Percentiles rank a stretch among this genome's conserved stretches.
phyloP scores from a whole-genome alignment of 805 yeast genomes.

The Yamadazyma takamatsuzukensis region DNA sequence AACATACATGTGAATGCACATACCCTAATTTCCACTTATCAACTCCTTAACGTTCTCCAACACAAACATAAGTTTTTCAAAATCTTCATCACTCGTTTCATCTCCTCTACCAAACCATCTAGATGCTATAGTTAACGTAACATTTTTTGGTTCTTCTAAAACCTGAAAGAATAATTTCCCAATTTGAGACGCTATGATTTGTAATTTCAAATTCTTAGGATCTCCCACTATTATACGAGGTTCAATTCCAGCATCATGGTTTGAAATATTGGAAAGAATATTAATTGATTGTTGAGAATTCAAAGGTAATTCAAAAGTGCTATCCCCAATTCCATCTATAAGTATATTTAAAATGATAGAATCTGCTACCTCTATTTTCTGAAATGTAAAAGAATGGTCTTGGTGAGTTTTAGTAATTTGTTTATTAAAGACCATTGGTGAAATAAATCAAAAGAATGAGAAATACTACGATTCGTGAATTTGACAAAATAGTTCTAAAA shows the following conservation, averaged over 20 bases:
- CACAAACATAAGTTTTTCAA: slow-evolving; percentile 43
- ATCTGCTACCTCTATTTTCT: slow-evolving; percentile 34
- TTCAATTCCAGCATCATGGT: slow-evolving; percentile 31
- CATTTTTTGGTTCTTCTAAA: slow-evolving; percentile 30
- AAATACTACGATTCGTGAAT: background rate
- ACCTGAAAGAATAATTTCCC: slow-evolving; percentile 36
- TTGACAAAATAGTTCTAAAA: too few species aligned
- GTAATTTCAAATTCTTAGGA: slow-evolving; percentile 43
- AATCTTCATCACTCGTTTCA: slow-evolving; percentile 31
- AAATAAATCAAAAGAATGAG: background rate
- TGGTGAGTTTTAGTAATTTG: slow-evolving; percentile 7
- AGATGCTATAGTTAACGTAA: slow-evolving; percentile 44
- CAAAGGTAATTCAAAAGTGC: slow-evolving; percentile 44
- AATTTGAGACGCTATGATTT: slow-evolving; percentile 47
- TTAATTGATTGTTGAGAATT: slow-evolving; percentile 19
- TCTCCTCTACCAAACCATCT: slow-evolving; percentile 43
- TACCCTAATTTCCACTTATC: slow-evolving; percentile 1
- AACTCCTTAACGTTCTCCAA: slow-evolving; percentile 25
- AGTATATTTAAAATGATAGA: slow-evolving; percentile 36
- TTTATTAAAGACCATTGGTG: slow-evolving; percentile 9
- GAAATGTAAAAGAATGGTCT: slow-evolving; percentile 18
- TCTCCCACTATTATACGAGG: slow-evolving; percentile 48
- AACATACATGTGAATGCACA: background rate
- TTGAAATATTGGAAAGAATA: slow-evolving; percentile 12
- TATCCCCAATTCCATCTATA: slow-evolving; percentile 45